Base-by-base conservation (phyloP, 2,329 filamentous ascomycete species). In the Penicillium corylophilum region DNA sequence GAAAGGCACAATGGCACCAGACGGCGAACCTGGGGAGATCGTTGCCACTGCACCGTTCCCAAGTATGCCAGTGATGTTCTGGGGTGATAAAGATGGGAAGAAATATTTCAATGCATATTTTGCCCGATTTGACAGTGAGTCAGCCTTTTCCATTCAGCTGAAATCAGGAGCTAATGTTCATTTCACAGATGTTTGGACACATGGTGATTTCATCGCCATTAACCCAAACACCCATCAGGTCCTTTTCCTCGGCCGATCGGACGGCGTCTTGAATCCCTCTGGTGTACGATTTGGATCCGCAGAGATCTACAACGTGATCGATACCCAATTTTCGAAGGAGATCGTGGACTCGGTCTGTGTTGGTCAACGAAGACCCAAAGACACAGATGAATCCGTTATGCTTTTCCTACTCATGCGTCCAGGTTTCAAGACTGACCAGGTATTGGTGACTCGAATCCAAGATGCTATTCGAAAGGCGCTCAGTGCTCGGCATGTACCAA, bases 281-380 rank as follows among this genome's bases (percentile, higher is more conserved):
- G 89, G 89, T 0, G 84, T 94, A n/a, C 80, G 90, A 0, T 95
- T 94, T 63, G 90, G 90, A 0, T 88, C 84, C 5, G 84, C 87
- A 0, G 90, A 94, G 69, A 87, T 94, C 36, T 95, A 94, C 70
- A 81, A 81, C 9, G 86, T 92, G 1, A 70, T 93, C 3, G 71
- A 72, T 46, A 64, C 64, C 24, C 60, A 80, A 39, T 92, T 93
- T 55, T 74, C 82, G 0, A 77, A 80, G 15, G 74, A 79, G 44
- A 73, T 94, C 3, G 77, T 78, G 4, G 90, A 94, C 64, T 85
- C 84, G n/a, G 78, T 94, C 24, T 93, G 89, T 50, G 88, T 94
- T 0, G 90, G 90, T 0, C 89, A 93, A 71, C 75, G 89, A 18
- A 73, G 90, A 24, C 83, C 83, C 1, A 62, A 73, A 9, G 83